These are phyloP conservation scores for Floccularia luteovirens DNA, from an alignment of 768 basidiomycete species.

Conservation along the genomic window DNA sequence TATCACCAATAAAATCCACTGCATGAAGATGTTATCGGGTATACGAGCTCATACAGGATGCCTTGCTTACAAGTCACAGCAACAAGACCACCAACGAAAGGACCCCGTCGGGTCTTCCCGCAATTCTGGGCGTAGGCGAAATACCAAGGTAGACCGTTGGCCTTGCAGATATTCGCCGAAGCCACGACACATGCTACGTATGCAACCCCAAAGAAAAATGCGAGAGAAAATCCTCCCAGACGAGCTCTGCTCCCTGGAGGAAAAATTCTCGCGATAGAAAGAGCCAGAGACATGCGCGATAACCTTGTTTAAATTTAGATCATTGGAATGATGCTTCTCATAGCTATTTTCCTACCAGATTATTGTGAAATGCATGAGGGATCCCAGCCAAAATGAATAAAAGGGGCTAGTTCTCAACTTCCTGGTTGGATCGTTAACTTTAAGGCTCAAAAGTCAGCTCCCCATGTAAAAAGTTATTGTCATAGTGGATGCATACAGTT, in stretches of 20 bases:
- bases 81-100: background rate
- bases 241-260: background rate
- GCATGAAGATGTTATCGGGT: background rate
- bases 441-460: background rate
- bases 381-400: background rate
- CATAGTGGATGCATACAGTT: background rate
- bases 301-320: background rate
- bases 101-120: too few species aligned
- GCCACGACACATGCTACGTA: background rate
- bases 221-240: background rate
- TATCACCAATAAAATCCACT: slow-evolving; percentile 2
- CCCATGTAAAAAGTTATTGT: background rate
- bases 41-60: background rate
- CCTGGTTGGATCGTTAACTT: background rate
- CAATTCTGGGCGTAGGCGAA: background rate
- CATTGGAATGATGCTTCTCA: background rate
- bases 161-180: background rate
- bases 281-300: background rate
- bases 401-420: background rate
- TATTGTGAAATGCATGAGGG: background rate
- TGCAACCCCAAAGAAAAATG: background rate
- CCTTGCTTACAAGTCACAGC: background rate
- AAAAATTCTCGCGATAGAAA: background rate
- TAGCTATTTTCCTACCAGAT: background rate
- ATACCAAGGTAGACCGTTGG: background rate